phyloP scores from a whole-genome alignment of 2,329 filamentous ascomycete genomes.

The Paracamarosporium sp. region DNA sequence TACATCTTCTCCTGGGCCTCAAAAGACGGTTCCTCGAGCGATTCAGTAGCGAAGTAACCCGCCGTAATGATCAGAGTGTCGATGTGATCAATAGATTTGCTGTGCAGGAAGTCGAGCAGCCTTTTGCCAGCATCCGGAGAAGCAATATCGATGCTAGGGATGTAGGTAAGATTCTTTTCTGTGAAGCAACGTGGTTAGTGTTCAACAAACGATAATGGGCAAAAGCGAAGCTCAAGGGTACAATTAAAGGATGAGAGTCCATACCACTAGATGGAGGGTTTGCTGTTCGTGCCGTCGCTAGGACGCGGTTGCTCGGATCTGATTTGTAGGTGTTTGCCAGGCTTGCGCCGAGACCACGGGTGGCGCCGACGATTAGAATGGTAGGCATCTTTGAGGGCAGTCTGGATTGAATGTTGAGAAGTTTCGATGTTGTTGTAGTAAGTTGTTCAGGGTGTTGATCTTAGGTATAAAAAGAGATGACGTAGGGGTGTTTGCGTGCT shows the following conservation, averaged over 20 bases:
- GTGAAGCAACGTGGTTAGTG: constrained; percentile 5
- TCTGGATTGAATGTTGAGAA: not conserved
- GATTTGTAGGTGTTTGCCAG: constrained; percentile 65
- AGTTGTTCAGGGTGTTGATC: not conserved
- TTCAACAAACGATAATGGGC: not conserved
- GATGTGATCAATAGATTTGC: constrained; percentile 48
- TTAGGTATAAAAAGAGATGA: not conserved
- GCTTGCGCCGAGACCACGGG: constrained; percentile 70
- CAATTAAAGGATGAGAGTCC: constrained; percentile 7
- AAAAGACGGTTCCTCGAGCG: constrained; percentile 69
- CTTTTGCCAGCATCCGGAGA: constrained; percentile 33
- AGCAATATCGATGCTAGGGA: constrained; percentile 64
- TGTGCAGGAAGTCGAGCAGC: constrained; percentile 56
- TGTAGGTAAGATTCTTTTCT: constrained; percentile 59
- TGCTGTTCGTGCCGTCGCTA: constrained; percentile 64
- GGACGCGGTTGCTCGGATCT: constrained; percentile 57
- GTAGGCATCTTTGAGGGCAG: constrained; percentile 38
- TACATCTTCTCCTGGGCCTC: constrained; percentile 74
- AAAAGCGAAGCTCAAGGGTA: not conserved
- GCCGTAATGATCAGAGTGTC: constrained; percentile 69
- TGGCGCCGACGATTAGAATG: constrained; percentile 71
- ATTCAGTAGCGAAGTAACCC: constrained; percentile 72
- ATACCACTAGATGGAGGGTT: constrained; percentile 48
- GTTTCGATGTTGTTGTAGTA: not conserved
- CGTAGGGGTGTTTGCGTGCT: not conserved